Evolutionary conservation across 768 basidiomycete genomes (phyloP), one percentile per base, ranked within the genome.

Genomic region (Russula sp.): DNA sequence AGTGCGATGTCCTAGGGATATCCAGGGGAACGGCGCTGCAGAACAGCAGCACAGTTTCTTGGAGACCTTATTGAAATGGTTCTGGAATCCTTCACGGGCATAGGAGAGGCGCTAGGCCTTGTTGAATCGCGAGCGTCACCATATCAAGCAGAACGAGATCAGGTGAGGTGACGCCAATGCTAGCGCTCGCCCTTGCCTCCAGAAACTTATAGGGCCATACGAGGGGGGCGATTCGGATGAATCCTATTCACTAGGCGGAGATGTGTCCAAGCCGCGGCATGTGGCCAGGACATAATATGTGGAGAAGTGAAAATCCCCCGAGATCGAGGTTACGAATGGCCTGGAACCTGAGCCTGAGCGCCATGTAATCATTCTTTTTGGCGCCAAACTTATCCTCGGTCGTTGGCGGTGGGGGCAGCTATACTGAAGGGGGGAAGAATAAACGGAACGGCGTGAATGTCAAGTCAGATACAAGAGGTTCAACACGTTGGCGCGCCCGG

Each of bases 241-340:
- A 56, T 42, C 40, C 51, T 50, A 44, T 56, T 62, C 55, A 32
- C 1, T 11, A 10, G 14, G 14, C 32, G 34, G 44, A 18, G 18
- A 9, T 8, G 27, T 35, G 52, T 45, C 49, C 47, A 22, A 13
- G 9, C 6, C 47, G 27, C 22, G 22, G 47, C 11, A 16, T 14
- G 18, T 16, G 8, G n/a, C 6, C 22, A 48, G 22, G 47, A 48
- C 22, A 22, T 22, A 27, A 8, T 10, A 6, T 40, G 2, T 40
- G 6, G n/a, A n/a, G 52, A 57, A 13, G 34, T 37, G 44, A 37
- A 22, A 10, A 47, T 18, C 44, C 10, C 7, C 42, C n/a, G 37
- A 53, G 42, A 58, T 63, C 27, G 27, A n/a, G 56, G 51, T 52
- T 50, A 39, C 39, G 42, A 62, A 22, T 51, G 14, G 18, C 34